Base-by-base conservation (phyloP, 1,139 yeast species). In the Petasospora fabianii region DNA sequence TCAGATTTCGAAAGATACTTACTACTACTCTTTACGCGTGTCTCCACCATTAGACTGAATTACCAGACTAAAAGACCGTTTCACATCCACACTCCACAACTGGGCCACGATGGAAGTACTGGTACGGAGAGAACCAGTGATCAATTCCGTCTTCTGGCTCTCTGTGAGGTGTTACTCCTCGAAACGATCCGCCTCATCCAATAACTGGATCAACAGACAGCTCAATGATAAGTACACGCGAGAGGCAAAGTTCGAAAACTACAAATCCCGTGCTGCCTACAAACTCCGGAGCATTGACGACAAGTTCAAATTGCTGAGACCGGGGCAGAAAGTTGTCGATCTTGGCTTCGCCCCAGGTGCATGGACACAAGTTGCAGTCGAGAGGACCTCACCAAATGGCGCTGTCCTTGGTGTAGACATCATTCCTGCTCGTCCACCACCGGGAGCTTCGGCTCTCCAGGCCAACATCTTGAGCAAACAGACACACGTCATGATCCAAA, bases 301-400 rank as follows among this genome's bases (percentile, higher is more conserved):
- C 22, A 77, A 74, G 54, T 83, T 70, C 60, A 64, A 67, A 21
- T 47, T 92, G 3, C 80, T 92, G 59, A 64, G 64, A 40, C 68
- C 73, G 7, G 68, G 70, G 9, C 68, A 65, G 50, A 77, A 82
- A 39, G 83, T 92, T 0, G 78, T 92, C 4, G 98, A 92, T 62
- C 67, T 92, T 36, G 98, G 98, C 1, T 92, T 74, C 58, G 95
- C 95, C 0, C 98, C 98, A 0, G 98, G 98, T 0, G 90, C 95
- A 26, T 92, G 98, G 98, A 73, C 90, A 11, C 86, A 81, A 50
- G 94, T 84, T 24, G 83, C 95, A 0, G 75, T 75, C 6, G 77
- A 75, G 32, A 62, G 75, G 30, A 73, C 85, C 11, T 59, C 68
- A 13, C 68, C 74, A 4, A 65, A 67, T 17, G 90, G 96, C 13